Percentiles rank a stretch among this genome's conserved stretches.
Conservation (phyloP, 257 asterid genomes). For the Rehmannia glutinosa region DNA sequence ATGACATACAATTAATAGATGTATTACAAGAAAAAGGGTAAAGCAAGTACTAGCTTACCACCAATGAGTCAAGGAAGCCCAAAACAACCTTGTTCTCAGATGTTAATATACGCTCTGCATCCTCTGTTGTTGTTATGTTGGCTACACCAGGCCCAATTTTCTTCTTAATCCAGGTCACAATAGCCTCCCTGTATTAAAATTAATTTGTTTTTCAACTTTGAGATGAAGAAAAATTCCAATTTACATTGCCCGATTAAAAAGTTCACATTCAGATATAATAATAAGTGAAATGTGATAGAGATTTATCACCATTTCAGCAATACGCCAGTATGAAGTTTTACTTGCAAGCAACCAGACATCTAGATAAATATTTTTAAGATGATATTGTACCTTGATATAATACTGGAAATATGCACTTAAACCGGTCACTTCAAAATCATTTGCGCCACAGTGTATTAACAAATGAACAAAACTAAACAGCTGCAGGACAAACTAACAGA, state of each 20-base stretch:
- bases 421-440: background rate
- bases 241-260: slow-evolving; percentile 1
- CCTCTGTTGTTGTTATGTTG: slow-evolving; percentile 77
- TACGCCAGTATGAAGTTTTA: background rate
- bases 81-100: slow-evolving; percentile 58
- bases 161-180: slow-evolving; percentile 90
- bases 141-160: slow-evolving; percentile 74
- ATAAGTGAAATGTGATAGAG: background rate
- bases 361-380: background rate
- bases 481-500: background rate
- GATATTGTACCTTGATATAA: slow-evolving; percentile 8
- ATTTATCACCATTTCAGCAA: background rate
- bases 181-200: slow-evolving; percentile 57
- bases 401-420: background rate
- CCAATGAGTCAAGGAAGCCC: slow-evolving; percentile 73
- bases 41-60: slow-evolving; percentile 42
- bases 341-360: slow-evolving; percentile 7
- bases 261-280: slow-evolving; percentile 5
- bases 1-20: background rate
- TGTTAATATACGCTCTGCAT: slow-evolving; percentile 69
- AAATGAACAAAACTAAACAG: background rate
- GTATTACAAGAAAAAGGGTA: background rate
- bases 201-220: slow-evolving; percentile 1
- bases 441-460: background rate
- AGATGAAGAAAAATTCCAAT: slow-evolving; percentile 5